These are phyloP conservation scores for Zygotorulaspora danielsina DNA, from an alignment of 805 yeast genomes.

Conservation along the genomic window DNA sequence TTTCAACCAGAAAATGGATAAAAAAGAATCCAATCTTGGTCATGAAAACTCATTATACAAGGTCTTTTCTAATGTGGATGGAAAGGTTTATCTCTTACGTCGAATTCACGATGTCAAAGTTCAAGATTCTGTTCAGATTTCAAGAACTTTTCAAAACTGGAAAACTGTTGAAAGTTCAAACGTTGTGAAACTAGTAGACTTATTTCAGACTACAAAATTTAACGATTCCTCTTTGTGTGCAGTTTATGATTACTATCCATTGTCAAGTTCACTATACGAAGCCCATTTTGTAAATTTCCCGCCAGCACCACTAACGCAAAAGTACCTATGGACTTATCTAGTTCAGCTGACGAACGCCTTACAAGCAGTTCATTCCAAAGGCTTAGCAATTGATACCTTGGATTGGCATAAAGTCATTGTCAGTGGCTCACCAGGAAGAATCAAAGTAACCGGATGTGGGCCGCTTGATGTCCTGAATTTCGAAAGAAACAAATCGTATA, in stretches of 20 bases:
- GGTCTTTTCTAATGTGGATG: constrained; percentile 74
- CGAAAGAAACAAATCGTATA: constrained; percentile 25
- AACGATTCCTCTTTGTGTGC: constrained; percentile 73
- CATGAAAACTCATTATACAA: constrained; percentile 65
- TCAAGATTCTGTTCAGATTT: constrained; percentile 55
- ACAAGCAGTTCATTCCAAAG: constrained; percentile 58
- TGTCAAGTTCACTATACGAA: constrained; percentile 65
- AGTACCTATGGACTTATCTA: constrained; percentile 68
- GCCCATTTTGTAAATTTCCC: constrained; percentile 48
- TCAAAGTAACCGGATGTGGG: constrained; percentile 69
- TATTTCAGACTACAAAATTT: constrained; percentile 82
- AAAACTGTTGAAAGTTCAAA: constrained; percentile 45
- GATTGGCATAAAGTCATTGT: constrained; percentile 67
- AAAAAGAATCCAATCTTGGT: constrained; percentile 41
- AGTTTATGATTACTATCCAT: constrained; percentile 82
- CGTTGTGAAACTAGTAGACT: constrained; percentile 66
- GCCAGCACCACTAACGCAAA: constrained; percentile 47
- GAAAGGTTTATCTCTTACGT: constrained; percentile 69
- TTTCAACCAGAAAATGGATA: constrained; percentile 37
- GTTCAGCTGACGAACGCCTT: constrained; percentile 72
- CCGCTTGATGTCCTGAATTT: constrained; percentile 59
- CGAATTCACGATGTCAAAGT: constrained; percentile 61
- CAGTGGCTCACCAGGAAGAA: constrained; percentile 60
- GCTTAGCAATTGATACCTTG: constrained; percentile 48
- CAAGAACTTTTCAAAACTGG: constrained; percentile 61